Evolutionary conservation across 2,329 filamentous ascomycete species (phyloP).

Genomic region (Alternaria triticina): DNA sequence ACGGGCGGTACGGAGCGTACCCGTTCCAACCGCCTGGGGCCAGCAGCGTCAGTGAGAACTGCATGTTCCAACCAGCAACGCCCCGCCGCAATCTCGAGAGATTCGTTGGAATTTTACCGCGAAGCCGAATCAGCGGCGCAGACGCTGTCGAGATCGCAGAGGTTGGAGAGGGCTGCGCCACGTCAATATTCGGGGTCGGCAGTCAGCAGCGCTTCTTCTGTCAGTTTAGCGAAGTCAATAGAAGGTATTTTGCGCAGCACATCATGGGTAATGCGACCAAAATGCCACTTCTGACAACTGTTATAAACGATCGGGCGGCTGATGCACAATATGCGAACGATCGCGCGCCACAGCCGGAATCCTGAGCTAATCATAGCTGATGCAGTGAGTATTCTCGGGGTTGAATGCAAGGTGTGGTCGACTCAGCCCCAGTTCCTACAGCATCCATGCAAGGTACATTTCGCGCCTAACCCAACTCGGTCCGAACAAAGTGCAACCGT

Average conservation of each 20-base stretch:
- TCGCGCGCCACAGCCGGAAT: slow-evolving; percentile 10
- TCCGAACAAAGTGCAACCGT: slow-evolving; percentile 23
- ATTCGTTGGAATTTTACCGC: not conserved
- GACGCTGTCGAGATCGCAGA: not conserved
- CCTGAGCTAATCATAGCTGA: slow-evolving; percentile 42
- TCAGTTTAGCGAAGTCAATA: slow-evolving; percentile 1
- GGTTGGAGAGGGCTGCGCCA: slow-evolving; percentile 1
- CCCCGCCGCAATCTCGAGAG: slow-evolving; percentile 3
- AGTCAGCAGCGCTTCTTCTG: slow-evolving; percentile 2
- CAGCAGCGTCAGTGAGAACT: not conserved
- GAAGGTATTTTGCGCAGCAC: slow-evolving; percentile 1
- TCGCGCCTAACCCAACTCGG: slow-evolving; percentile 27
- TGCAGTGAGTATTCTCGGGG: slow-evolving; percentile 35
- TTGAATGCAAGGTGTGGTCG: slow-evolving; percentile 16
- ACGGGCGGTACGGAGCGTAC: not conserved
- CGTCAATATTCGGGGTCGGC: not conserved
- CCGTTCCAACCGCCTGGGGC: slow-evolving; percentile 5
- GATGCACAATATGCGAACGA: slow-evolving; percentile 12
- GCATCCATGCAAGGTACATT: slow-evolving; percentile 17
- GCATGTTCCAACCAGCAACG: not conserved
- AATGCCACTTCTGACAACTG: slow-evolving; percentile 3
- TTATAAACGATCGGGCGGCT: not conserved
- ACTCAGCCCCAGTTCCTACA: slow-evolving; percentile 42
- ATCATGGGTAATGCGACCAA: slow-evolving; percentile 6
- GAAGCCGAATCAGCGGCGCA: not conserved